A percentile compares a stretch with the other conserved stretches of the same genome.
Evolutionary conservation across 1,284 basidiomycete genomes (phyloP).

Genomic region (Apiotrichum domesticum): DNA sequence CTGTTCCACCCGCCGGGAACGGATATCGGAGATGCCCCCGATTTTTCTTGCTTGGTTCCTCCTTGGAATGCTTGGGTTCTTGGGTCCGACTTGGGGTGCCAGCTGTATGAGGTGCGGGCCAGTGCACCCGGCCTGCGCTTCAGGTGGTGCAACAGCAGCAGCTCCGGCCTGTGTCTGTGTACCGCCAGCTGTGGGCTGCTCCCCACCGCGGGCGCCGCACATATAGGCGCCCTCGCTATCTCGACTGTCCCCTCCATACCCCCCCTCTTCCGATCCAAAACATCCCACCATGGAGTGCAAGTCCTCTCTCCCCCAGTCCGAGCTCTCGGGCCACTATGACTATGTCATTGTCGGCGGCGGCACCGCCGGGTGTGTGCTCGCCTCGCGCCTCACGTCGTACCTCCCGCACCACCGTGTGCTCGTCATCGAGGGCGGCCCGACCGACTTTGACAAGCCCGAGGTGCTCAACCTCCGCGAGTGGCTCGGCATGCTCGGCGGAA

Average conservation of each 20-base stretch:
- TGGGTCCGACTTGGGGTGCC: too few relatives aligned
- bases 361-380: slow-evolving; percentile 59
- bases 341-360: slow-evolving; percentile 65
- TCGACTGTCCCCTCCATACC: neutral
- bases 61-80: too few relatives aligned
- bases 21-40: too few relatives aligned
- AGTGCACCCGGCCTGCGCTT: too few relatives aligned
- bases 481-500: slow-evolving; percentile 15
- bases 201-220: too few relatives aligned
- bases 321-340: slow-evolving; percentile 48
- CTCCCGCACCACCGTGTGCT: slow-evolving; percentile 19
- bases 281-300: slow-evolving; percentile 5
- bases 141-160: too few relatives aligned
- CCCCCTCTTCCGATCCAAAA: neutral
- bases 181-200: too few relatives aligned
- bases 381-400: slow-evolving; percentile 52
- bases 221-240: neutral
- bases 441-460: slow-evolving; percentile 10
- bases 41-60: too few relatives aligned
- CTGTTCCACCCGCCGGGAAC: too few relatives aligned
- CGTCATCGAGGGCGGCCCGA: slow-evolving; percentile 16
- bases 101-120: too few relatives aligned
- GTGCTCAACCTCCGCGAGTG: slow-evolving; percentile 19
- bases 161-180: too few relatives aligned
- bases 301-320: slow-evolving; percentile 1